Evolutionary conservation across 371 early-diverging fungal genomes (phyloP).

Genomic region (Mucor plumbeus): DNA sequence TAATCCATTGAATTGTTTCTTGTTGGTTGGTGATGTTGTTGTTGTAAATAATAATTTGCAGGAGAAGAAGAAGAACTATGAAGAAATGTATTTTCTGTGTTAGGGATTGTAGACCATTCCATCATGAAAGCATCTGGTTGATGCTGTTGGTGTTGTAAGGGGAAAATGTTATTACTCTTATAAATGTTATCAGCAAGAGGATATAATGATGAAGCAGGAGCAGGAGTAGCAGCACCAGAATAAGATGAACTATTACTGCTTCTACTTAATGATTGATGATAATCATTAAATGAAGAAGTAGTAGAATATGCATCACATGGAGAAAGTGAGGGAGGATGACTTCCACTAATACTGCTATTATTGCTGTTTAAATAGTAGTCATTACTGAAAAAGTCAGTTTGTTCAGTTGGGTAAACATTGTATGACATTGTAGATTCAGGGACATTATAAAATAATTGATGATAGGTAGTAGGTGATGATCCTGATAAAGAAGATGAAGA

Average conservation of each 20-base stretch:
- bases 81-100: neutral
- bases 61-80: neutral
- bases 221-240: neutral
- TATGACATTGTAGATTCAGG: slow-evolving; percentile 24
- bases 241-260: slow-evolving; percentile 6
- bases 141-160: neutral
- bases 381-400: slow-evolving; percentile 8
- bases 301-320: slow-evolving; percentile 30
- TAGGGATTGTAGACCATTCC: neutral
- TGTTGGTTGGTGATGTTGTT: neutral
- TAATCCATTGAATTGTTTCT: neutral
- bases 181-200: neutral
- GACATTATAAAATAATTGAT: slow-evolving; percentile 20
- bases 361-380: neutral
- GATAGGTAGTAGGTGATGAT: slow-evolving; percentile 16
- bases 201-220: too few relatives aligned
- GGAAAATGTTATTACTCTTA: neutral
- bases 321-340: slow-evolving; percentile 22
- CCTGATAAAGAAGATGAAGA: slow-evolving; percentile 10
- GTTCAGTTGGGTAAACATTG: slow-evolving; percentile 26
- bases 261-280: neutral
- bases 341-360: neutral
- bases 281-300: slow-evolving; percentile 14
- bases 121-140: neutral
- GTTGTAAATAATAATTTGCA: neutral